A percentile compares a stretch with the other conserved stretches of the same genome.
phyloP scores from a whole-genome alignment of 2,329 filamentous ascomycete species.

The Phoma sp. region DNA sequence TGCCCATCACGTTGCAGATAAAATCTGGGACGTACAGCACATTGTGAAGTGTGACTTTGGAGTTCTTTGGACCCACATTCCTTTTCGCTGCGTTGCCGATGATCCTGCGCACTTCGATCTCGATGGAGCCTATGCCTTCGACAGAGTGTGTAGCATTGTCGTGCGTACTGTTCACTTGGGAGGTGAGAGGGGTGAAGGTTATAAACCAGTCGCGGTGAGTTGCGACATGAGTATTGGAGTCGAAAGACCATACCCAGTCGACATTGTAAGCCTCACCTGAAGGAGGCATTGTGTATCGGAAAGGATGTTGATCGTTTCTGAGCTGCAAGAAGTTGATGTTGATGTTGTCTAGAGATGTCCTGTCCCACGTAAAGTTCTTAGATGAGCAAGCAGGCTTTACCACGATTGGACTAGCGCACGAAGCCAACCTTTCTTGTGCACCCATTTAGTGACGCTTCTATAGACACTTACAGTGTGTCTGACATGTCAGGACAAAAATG shows the following conservation, averaged over 20 bases:
- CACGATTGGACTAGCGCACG: background rate
- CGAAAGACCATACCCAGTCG: slow-evolving; percentile 9
- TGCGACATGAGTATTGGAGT: slow-evolving; percentile 2
- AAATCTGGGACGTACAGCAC: slow-evolving; percentile 9
- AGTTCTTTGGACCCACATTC: slow-evolving; percentile 6
- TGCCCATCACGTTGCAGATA: slow-evolving; percentile 8
- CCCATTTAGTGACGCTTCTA: no score
- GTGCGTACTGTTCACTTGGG: background rate
- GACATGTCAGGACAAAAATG: no score
- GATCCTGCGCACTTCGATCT: slow-evolving; percentile 4
- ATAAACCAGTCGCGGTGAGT: slow-evolving; percentile 6
- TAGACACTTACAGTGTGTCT: no score
- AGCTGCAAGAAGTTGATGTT: background rate
- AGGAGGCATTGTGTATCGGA: background rate
- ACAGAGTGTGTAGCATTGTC: slow-evolving; percentile 1
- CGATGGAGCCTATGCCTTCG: background rate
- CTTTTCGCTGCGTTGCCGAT: slow-evolving; percentile 5
- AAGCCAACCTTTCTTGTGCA: no score
- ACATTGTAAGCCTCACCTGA: slow-evolving; percentile 1
- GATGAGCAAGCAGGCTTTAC: background rate
- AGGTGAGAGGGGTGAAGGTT: background rate
- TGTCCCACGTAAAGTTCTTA: background rate
- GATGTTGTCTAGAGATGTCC: background rate
- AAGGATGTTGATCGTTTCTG: background rate
- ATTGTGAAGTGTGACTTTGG: slow-evolving; percentile 2